Evolutionary conservation across 139 green algal species (phyloP).

Genomic region (Chlamydomonas incerta): DNA sequence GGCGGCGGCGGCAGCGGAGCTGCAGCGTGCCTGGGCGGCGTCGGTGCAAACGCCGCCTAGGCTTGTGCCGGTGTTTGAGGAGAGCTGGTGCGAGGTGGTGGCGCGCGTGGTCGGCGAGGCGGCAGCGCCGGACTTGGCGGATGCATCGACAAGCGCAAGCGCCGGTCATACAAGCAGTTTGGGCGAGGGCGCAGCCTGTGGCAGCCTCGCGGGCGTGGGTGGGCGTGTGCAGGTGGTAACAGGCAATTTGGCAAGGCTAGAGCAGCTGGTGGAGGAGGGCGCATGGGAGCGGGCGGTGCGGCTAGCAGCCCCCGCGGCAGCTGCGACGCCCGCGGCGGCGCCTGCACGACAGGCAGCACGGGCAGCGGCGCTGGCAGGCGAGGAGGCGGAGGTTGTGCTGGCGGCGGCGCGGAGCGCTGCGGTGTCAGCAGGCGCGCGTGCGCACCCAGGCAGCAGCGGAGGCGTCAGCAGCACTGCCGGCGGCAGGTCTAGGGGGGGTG

Average conservation of each 20-base stretch:
- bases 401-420: not conserved
- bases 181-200: too few species aligned
- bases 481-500: too few species aligned
- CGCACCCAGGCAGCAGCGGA: not conserved
- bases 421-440: not conserved
- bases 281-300: not conserved
- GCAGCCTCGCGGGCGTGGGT: too few species aligned
- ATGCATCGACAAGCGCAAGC: too few species aligned
- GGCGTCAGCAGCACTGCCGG: not conserved
- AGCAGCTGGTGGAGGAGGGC: conserved; percentile 16
- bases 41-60: too few species aligned
- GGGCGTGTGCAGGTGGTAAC: not conserved
- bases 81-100: not conserved
- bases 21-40: too few species aligned
- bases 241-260: conserved; percentile 12
- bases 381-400: not conserved
- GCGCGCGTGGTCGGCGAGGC: not conserved
- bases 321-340: too few species aligned
- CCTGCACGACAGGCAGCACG: too few species aligned
- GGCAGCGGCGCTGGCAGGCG: too few species aligned
- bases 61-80: not conserved
- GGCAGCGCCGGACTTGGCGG: not conserved
- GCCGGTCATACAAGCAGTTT: too few species aligned
- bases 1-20: not conserved
- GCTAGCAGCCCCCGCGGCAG: too few species aligned